Evolutionary conservation across 148 eudicot species (phyloP).

Genomic region (Pharnaceum exiguum): DNA sequence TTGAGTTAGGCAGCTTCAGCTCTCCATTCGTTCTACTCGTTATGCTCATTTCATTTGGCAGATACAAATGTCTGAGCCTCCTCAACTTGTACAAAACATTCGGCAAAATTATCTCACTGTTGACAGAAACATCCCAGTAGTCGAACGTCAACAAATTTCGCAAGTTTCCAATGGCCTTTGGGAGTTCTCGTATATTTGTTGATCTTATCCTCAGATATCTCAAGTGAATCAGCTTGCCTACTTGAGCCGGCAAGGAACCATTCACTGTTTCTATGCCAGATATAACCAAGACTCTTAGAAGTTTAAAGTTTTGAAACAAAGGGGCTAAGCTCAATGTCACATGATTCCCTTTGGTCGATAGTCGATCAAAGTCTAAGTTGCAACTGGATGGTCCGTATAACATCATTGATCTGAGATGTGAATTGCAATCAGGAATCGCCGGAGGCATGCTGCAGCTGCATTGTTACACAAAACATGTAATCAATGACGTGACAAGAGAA

Average conservation of each 20-base stretch:
- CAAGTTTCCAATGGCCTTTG: conserved; percentile 17
- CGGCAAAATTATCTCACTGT: conserved; percentile 5
- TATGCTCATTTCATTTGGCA: conserved; percentile 12
- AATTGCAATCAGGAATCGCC: conserved; percentile 1
- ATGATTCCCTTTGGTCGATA: background rate
- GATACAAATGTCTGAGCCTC: conserved; percentile 20
- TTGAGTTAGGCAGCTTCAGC: conserved; percentile 14
- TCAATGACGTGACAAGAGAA: too few species aligned
- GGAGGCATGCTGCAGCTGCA: conserved; percentile 17
- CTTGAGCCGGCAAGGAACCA: conserved; percentile 21
- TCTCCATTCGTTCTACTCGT: background rate
- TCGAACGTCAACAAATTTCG: conserved; percentile 23
- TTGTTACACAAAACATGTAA: too few species aligned
- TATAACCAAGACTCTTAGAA: conserved; percentile 28
- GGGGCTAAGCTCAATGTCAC: conserved; percentile 2
- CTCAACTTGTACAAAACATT: conserved; percentile 22
- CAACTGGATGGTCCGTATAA: conserved; percentile 2
- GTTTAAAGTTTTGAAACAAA: conserved; percentile 13
- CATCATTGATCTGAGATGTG: conserved; percentile 21
- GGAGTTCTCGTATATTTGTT: conserved; percentile 22
- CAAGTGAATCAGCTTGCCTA: conserved; percentile 24
- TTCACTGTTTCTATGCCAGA: background rate
- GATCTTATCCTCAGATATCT: conserved; percentile 23
- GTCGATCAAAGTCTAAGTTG: background rate
- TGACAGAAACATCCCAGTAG: conserved; percentile 7